Evolutionary conservation across 177 flowering plant genomes (phyloP).

Genomic region (Vitis hybrid): DNA sequence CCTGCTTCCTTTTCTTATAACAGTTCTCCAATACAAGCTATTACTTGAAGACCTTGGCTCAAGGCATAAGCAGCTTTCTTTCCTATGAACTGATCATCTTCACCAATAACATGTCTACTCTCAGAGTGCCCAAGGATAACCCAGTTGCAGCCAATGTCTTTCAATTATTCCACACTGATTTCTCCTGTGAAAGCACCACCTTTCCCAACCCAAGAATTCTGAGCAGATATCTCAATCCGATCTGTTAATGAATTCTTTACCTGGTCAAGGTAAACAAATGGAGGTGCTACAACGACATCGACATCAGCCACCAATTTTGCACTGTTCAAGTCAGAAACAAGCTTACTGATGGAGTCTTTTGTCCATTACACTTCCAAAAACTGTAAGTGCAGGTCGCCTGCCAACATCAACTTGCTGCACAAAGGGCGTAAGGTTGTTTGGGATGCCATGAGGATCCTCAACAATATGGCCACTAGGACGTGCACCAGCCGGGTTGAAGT

Average conservation of each 20-base stretch:
- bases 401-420: constrained; percentile 98
- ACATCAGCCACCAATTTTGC: constrained; percentile 84
- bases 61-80: constrained; percentile 99
- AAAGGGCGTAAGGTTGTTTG: constrained; percentile 97
- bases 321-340: constrained; percentile 82
- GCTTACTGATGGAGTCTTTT: constrained; percentile 80
- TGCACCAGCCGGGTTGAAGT: constrained; percentile 94
- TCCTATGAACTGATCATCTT: constrained; percentile 92
- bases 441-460: constrained; percentile 94
- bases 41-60: constrained; percentile 77
- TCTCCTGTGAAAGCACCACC: constrained; percentile 99
- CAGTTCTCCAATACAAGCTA: constrained; percentile 94
- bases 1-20: constrained; percentile 92
- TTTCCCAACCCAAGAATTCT: constrained; percentile 94
- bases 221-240: constrained; percentile 82
- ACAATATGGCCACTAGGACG: constrained; percentile 91
- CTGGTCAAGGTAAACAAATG: constrained; percentile 85
- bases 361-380: constrained; percentile 77
- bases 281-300: constrained; percentile 98
- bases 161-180: constrained; percentile 94
- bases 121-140: constrained; percentile 98
- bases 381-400: constrained; percentile 71
- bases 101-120: constrained; percentile 89
- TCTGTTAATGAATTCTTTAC: constrained; percentile 76
- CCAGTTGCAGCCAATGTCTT: constrained; percentile 93